Evolutionary conservation across 306 rosid species (phyloP), one percentile per base, ranked within the genome.

Genomic region (Nissolia schottii): DNA sequence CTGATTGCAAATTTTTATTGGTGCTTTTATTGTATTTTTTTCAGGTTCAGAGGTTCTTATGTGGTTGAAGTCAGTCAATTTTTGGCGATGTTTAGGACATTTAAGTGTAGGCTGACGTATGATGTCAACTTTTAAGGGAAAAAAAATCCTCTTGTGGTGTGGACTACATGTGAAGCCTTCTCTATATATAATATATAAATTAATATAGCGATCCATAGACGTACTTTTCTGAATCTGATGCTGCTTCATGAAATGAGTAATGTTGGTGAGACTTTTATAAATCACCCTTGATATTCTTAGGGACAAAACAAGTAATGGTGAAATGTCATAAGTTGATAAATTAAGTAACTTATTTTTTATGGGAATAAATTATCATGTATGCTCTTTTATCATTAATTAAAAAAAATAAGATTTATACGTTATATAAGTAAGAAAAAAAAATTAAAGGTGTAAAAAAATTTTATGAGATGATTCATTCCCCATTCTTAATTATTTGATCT

Each of bases 91-190:
- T 35, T 34, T 40, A 27, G 54, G 28, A 70, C 43, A 38, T 12
- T 27, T n/a, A 57, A 34, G 49, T n/a, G n/a, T 76, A 16, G 35
- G 62, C 46, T 48, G 41, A 25, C 19, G 19, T 18, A 13, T 49
- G 55, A 61, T 8, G 48, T 27, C 57, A 40, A 40, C 59, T 38
- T 53, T 6, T n/a, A n/a, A n/a, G n/a, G n/a, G n/a, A n/a, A n/a
- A n/a, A n/a, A n/a, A n/a, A n/a, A 45, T 45, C 7, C 50, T 60
- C 41, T 41, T 29, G 19, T 14, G 64, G 75, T 27, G 19, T 14
- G 64, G 75, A 18, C 79, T 53, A 58, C 64, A 24, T 58, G 71
- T 59, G 72, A 70, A 70, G 16, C 23, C 67, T 34, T 45, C 16
- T 22, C 34, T 40, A 41, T 61, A 22, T 63, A 63, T 66, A 32